Base-by-base conservation (phyloP, 1,284 basidiomycete species). In the Irpex sp. region DNA sequence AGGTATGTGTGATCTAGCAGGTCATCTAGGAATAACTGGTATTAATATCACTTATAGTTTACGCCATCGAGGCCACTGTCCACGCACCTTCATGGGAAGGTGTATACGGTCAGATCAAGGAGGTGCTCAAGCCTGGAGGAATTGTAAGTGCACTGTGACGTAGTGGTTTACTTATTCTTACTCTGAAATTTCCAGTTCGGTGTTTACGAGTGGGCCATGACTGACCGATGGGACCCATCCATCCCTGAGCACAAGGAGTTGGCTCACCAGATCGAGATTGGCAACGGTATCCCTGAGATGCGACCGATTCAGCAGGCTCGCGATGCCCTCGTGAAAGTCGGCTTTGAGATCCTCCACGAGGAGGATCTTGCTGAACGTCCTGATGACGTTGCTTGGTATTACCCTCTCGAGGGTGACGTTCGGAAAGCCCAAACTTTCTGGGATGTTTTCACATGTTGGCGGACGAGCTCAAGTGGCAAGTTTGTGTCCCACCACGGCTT, bases 191-290 rank as follows among this genome's bases (percentile, higher is more conserved):
- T 44, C 55, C 48, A 95, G 92, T 98, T 98, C 76, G 96, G 96
- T 74, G 91, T 98, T 54, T 98, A 98, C 79, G 97, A 98, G 76
- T 99, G 97, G 97, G 92, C 90, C 79, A 98, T 99, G 96, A 98
- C 97, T 57, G 96, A 98, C 76, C 77, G 77, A 8, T 99, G 94
- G 92, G 93, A 99, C 76, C 83, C 93, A 1, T 87, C 88, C 11
- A 92, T 85, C 76, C 92, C 96, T 15, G 78, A 87, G 67, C 97
- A 99, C 85, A 96, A 96, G 81, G 85, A 87, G 63, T 89, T 99
- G 66, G 93, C 94, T 17, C 96, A 98, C 81, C 88, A 84, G 62
- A 89, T 96, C 67, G 94, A 96, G 75, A 81, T 98, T 61, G 97
- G 97, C 55, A 96, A 97, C 75, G 97, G 97, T 68, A 98, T 99